Percentiles rank a stretch among this genome's conserved stretches.
phyloP scores from a whole-genome alignment of 306 rosid species.

The Glycine tomentella region DNA sequence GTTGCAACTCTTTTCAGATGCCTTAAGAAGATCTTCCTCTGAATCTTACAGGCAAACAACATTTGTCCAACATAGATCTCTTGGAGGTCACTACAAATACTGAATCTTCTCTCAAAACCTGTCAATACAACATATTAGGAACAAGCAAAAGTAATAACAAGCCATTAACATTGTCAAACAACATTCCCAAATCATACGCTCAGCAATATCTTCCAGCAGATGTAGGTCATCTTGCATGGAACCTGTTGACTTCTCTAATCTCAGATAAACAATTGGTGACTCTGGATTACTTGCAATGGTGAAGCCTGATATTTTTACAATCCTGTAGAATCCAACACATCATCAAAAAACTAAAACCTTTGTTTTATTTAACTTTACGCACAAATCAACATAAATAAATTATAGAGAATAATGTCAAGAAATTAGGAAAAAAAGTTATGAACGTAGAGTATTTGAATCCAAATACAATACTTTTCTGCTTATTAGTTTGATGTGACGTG shows the following conservation, averaged over 20 bases:
- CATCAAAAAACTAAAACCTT: not conserved
- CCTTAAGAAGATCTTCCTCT: conserved; percentile 75
- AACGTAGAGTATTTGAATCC: no score
- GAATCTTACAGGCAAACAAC: conserved; percentile 43
- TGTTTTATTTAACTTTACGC: not conserved
- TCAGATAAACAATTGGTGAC: not conserved
- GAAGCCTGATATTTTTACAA: not conserved
- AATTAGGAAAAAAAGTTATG: no score
- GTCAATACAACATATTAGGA: not conserved
- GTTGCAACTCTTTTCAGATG: conserved; percentile 69
- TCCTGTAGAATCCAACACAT: not conserved
- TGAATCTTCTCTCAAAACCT: not conserved
- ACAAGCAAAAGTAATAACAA: not conserved
- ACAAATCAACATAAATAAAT: no score
- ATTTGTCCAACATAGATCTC: not conserved
- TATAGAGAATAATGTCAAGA: no score
- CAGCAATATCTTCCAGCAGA: no score
- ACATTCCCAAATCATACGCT: not conserved
- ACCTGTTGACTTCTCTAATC: not conserved
- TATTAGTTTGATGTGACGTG: no score
- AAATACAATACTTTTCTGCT: no score
- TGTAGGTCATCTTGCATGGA: no score
- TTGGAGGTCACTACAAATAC: not conserved
- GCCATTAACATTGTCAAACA: not conserved
- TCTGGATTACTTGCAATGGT: not conserved